Evolutionary conservation across 2,329 filamentous ascomycete genomes (phyloP), one percentile per base, ranked within the genome.

Genomic region (Didymella arachidicola): DNA sequence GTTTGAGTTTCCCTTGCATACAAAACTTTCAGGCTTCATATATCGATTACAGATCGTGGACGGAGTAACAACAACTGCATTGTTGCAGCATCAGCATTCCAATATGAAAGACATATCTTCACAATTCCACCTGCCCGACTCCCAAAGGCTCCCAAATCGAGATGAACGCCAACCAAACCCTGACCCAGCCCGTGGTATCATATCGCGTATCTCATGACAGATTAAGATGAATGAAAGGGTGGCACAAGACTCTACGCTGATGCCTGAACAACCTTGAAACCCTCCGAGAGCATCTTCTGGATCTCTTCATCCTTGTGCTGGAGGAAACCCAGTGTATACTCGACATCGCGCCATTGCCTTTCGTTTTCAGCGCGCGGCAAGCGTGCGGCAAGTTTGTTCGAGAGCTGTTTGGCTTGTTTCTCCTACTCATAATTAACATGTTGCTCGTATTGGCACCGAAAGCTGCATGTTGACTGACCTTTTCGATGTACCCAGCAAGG

Each of bases 291-390:
- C 59, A 89, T 75, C 81, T 93, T 95, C 59, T 85, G 83, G 57
- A 96, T 96, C 44, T 96, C 92, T 72, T 96, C 92, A 69, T 94
- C 94, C 82, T 95, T 96, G 76, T 99, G 95, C 72, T 93, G 93
- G 56, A 99, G 79, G 59, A 97, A 79, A 2, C 92, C 92, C 59
- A 99, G 80, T 3, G 93, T 93, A 80, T 93, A 99, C 0, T 94
- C 92, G 42, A 98, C 93, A 79, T 99, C 95, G 73, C 94, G 96
- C 95, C 95, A 99, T 75, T 98, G 93, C 63, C 93, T 84, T 79
- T 99, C 94, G 46, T 86, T 96, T 74, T 97, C 93, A 72, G 93
- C 97, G 45, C 94, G 86, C 1, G 86, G 83, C 43, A 99, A 83
- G 65, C 95, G 86, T 5, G 93, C 93, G 1, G 95, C 93, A 61